Base-by-base conservation (phyloP, 495 filamentous ascomycete species). In the Penicillium paxilli region DNA sequence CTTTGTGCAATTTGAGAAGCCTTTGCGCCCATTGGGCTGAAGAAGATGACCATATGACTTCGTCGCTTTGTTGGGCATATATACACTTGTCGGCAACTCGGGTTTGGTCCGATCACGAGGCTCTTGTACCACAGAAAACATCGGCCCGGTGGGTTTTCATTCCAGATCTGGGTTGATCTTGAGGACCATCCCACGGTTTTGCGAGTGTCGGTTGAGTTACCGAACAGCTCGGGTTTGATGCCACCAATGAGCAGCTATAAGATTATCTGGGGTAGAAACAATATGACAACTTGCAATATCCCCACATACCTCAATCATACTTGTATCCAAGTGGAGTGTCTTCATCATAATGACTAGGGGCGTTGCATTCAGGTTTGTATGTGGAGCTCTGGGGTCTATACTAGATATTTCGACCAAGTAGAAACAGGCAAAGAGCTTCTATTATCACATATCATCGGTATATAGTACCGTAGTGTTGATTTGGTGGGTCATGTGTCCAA, bases 1-100 rank as follows among this genome's bases (percentile, higher is more conserved):
- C 30, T 73, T 78, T 60, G 55, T 68, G 17, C 62, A 77, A 16
- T 51, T 72, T 32, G 58, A 66, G 55, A 70, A 67, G 23, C 9
- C 17, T 9, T 22, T 42, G 45, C 30, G 24, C 32, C 6, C 26
- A 45, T 42, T 38, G 16, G 16, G 12, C 17, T 6, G 35, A 7
- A 38, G n/a, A 19, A 38, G 14, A 16, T 19, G 16, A 16, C n/a
- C 16, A 19, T n/a, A n/a, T n/a, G n/a, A 19, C n/a, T 7, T 19
- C 11, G n/a, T 38, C 11, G 35, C 20, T 23, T 23, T 42, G 17
- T 42, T 12, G 40, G 40, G 40, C 20, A 22, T 19, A 22, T 42
- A 23, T 42, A 22, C n/a, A n/a, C n/a, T 42, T 8, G 2, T 1
- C 19, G 23, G 7, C 21, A 4, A 22, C 21, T 12, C 19, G 40